Conservation (phyloP, 345 rosid genomes). For the Triadica sebifera region DNA sequence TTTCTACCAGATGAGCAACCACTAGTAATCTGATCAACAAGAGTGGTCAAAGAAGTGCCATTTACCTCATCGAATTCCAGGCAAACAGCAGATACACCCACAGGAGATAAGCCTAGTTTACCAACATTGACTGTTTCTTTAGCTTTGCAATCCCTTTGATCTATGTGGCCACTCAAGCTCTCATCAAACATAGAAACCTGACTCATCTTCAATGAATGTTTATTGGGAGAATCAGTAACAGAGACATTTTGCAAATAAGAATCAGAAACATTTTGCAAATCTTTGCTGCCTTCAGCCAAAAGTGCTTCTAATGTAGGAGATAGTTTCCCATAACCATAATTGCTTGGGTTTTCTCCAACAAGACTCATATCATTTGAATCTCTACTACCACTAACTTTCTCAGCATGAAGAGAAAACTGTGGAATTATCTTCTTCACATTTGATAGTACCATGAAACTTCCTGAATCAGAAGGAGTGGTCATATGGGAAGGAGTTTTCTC, state of each 20-base stretch:
- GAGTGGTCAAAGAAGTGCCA: conserved; percentile 20
- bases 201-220: conserved; percentile 14
- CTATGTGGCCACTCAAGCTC: conserved; percentile 17
- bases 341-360: conserved; percentile 56
- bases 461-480: conserved; percentile 42
- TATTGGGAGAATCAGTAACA: conserved; percentile 21
- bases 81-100: conserved; percentile 22
- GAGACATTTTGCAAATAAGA: conserved; percentile 25
- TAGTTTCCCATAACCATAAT: conserved; percentile 63
- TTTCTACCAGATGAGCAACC: conserved; percentile 12
- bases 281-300: conserved; percentile 51
- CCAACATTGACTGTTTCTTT: conserved; percentile 22
- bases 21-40: conserved; percentile 17
- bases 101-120: conserved; percentile 27
- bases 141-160: conserved; percentile 18
- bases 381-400: conserved; percentile 52
- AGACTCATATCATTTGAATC: conserved; percentile 91
- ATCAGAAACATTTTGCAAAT: conserved; percentile 24
- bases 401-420: conserved; percentile 29
- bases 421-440: conserved; percentile 45
- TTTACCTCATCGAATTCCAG: conserved; percentile 28
- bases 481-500: conserved; percentile 54
- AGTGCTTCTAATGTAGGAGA: conserved; percentile 75
- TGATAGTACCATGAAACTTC: conserved; percentile 61
- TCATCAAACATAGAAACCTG: conserved; percentile 26